Evolutionary conservation across 345 rosid genomes (phyloP), one percentile per base, ranked within the genome.

Genomic region (Geranium rotundifolium): DNA sequence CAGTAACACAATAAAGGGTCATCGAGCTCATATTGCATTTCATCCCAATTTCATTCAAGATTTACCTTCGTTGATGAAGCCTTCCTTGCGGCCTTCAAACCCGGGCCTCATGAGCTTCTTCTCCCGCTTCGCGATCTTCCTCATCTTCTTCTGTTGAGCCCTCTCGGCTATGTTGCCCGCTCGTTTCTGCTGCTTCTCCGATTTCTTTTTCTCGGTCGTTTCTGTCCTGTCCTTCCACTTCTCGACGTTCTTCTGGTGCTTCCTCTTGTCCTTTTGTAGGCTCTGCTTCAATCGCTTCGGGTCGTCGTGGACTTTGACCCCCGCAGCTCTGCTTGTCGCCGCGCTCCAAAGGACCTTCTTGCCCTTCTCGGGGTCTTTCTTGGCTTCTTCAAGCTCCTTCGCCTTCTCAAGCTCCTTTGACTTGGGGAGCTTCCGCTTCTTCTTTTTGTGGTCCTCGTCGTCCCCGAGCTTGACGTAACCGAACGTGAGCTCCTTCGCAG

Each of bases 201-300:
- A 75, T 66, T 77, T 82, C 81, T 77, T 69, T 79, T 86, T 87
- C 64, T 76, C 72, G 17, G 76, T 87, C 9, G 80, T 69, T 71
- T 84, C 88, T 16, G 76, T 60, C 67, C 97, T 82, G 39, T 83
- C 99, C 56, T 80, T 87, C 99, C 99, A 93, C 75, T 88, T 93
- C 83, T 80, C 87, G 2, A 68, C 76, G 75, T 81, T 81, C 90
- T 85, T 90, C 78, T 86, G 77, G 10, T 72, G 89, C 77, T 62
- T 78, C 82, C 75, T 85, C 79, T 84, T 85, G 58, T 78, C 87
- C 77, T 87, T 93, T 65, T 79, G 78, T 19, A 93, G 63, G 74
- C 95, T 93, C 66, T 77, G 83, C 59, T 87, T 85, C 86, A 93
- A 72, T 73, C 86, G 61, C 75, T 71, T 84, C 1, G 97, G 96